Evolutionary conservation across 345 rosid genomes (phyloP).

Genomic region (Barbarea vulgaris): DNA sequence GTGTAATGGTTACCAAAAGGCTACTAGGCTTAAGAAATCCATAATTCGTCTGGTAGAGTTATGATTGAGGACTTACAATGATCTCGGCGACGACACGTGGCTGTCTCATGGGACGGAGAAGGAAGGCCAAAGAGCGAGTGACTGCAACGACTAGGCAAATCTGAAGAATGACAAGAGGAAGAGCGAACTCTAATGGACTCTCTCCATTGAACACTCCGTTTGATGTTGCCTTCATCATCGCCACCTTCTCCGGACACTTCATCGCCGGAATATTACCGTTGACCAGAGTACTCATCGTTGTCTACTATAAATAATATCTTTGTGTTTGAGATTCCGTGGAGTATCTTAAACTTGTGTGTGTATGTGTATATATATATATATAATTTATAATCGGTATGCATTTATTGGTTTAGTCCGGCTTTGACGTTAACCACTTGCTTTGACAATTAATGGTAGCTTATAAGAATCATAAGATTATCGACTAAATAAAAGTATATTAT

Average conservation of each 20-base stretch:
- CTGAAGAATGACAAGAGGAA: slow-evolving; percentile 77
- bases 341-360: background rate
- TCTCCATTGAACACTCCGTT: slow-evolving; percentile 77
- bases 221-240: slow-evolving; percentile 67
- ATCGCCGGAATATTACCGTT: slow-evolving; percentile 1
- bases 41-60: background rate
- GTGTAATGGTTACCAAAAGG: too few relatives aligned
- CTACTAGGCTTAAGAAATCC: too few relatives aligned
- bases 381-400: background rate
- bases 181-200: slow-evolving; percentile 61
- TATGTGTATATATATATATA: too few relatives aligned
- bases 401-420: background rate
- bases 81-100: slow-evolving; percentile 93
- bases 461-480: too few relatives aligned
- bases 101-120: slow-evolving; percentile 67
- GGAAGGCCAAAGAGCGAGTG: slow-evolving; percentile 64
- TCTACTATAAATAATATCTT: background rate
- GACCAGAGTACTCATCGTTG: background rate
- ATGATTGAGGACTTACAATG: slow-evolving; percentile 46
- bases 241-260: slow-evolving; percentile 8
- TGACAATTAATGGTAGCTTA: background rate
- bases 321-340: background rate
- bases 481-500: too few relatives aligned
- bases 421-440: background rate
- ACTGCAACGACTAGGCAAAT: slow-evolving; percentile 64